Conservation (phyloP, 306 rosid species). For the Malus domestica region DNA sequence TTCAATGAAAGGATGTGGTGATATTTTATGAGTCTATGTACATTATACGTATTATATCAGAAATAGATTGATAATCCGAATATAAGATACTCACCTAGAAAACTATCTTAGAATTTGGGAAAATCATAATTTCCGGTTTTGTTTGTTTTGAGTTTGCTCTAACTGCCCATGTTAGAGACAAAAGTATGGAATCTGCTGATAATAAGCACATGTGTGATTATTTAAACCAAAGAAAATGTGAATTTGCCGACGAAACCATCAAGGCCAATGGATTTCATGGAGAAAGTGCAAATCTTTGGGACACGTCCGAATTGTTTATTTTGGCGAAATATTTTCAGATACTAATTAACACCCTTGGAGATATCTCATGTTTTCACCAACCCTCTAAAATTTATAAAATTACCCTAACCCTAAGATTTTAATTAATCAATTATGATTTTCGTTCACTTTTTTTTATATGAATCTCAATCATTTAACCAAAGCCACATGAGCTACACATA, state of each 20-base stretch:
- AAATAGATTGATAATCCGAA: neutral
- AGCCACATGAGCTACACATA: too few relatives aligned
- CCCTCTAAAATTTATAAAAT: too few relatives aligned
- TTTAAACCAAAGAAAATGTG: neutral
- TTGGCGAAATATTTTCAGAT: neutral
- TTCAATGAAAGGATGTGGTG: too few relatives aligned
- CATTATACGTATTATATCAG: too few relatives aligned
- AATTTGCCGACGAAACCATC: conserved; percentile 7
- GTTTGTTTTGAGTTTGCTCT: neutral
- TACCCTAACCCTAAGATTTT: too few relatives aligned
- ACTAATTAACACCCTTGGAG: too few relatives aligned
- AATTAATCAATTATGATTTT: too few relatives aligned
- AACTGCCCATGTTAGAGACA: neutral
- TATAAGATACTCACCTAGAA: neutral
- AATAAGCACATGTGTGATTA: conserved; percentile 4
- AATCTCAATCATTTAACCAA: too few relatives aligned
- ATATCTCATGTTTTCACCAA: too few relatives aligned
- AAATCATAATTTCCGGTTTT: neutral
- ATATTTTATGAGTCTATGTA: too few relatives aligned
- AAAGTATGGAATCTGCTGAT: conserved; percentile 3
- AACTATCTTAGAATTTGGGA: neutral
- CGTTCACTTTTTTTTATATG: too few relatives aligned
- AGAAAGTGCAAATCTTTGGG: neutral
- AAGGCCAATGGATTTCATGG: conserved; percentile 11
- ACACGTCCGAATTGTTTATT: neutral